Base-by-base conservation (phyloP, 1,284 basidiomycete species). In the Meripilus lineatus region DNA sequence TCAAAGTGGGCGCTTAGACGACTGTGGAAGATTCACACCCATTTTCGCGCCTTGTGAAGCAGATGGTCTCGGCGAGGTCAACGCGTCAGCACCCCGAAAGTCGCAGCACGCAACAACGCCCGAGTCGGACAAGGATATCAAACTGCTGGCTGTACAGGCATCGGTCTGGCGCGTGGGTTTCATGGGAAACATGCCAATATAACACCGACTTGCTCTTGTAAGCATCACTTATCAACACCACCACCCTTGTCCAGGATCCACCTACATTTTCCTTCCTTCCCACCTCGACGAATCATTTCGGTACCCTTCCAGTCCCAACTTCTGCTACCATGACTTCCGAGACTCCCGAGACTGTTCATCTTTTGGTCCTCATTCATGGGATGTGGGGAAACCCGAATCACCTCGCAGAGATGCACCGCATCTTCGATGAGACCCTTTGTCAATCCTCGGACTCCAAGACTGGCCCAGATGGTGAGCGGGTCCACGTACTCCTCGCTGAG, bases 381-480 rank as follows among this genome's bases (percentile, higher is more conserved):
- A 87, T 92, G 79, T 92, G 89, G 89, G 89, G 89, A 2, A 75
- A 80, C 52, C 81, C 87, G 0, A 40, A 44, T 32, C 73, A 84
- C 56, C 66, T 82, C 10, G 61, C 64, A 1, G 65, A 70, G 49
- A 63, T 75, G 58, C 56, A 67, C 39, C 66, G 70, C 36, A 66
- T 70, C n/a, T 66, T 74, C 20, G 58, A 59, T 20, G 68, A 75
- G 51, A 62, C 56, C 26, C 67, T 61, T 17, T 56, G 59, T 10
- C 48, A 47, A 15, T 37, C 49, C 5, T n/a, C n/a, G n/a, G 44
- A 42, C 14, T 45, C 49, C 0, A 45, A 51, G 11, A 34, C 52
- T 23, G 58, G 57, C 0, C 56, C 59, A 8, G 57, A 57, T 4
- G 65, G 59, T 21, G 51, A 62, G 21, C 50, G 56, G 20, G 54